Conservation (phyloP, 2,329 filamentous ascomycete species). For the Scopulariopsis brevicaulis region DNA sequence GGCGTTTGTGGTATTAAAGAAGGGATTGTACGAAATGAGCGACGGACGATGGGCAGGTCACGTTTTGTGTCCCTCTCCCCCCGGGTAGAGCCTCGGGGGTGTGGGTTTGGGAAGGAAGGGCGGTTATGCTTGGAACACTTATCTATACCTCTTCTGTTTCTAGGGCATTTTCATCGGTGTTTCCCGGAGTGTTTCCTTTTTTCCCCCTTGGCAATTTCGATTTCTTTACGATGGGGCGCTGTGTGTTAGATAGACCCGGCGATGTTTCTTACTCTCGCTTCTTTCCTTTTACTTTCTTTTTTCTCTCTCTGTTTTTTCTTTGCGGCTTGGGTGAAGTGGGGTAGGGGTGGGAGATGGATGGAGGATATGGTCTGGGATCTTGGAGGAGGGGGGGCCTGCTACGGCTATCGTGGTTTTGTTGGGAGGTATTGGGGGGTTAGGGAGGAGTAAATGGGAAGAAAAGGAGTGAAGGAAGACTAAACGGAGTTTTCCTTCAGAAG, state of each 20-base stretch:
- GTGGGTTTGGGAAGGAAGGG: background rate
- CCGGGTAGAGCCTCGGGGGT: background rate
- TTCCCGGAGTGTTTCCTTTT: background rate
- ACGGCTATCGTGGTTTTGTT: no score
- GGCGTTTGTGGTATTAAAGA: no score
- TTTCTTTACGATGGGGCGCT: background rate
- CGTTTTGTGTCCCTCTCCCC: no score
- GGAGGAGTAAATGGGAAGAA: background rate
- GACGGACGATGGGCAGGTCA: no score
- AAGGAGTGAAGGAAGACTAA: background rate
- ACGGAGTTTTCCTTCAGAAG: background rate
- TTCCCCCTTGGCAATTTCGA: no score
- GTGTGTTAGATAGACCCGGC: background rate
- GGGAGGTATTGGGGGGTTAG: background rate
- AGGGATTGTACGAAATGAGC: background rate
- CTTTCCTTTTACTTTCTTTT: background rate
- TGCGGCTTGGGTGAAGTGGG: background rate
- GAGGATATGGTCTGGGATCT: background rate
- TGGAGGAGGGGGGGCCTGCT: background rate
- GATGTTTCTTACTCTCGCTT: background rate
- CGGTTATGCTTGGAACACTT: background rate
- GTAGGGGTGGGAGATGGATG: background rate
- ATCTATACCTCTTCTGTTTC: background rate
- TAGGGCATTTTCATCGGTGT: slow-evolving; percentile 5
- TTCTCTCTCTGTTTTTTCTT: background rate